These are phyloP conservation scores for Hypholoma fasciculare DNA, from an alignment of 768 basidiomycete species.

Conservation along the genomic window DNA sequence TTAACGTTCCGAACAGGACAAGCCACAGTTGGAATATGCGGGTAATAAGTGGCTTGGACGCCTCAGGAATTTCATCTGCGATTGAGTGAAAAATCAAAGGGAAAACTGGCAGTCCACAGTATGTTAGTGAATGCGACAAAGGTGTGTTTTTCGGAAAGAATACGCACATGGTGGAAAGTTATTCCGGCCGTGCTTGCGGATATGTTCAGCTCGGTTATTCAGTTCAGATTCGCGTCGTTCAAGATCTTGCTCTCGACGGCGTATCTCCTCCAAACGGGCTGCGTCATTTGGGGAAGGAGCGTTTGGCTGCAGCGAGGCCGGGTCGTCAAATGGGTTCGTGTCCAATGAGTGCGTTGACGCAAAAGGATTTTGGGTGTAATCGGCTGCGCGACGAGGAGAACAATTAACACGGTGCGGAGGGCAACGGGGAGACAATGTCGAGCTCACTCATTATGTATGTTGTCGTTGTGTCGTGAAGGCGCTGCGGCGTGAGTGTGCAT, in stretches of 20 bases:
- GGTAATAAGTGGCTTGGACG: slow-evolving; percentile 75
- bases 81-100: slow-evolving; percentile 96
- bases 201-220: slow-evolving; percentile 63
- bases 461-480: slow-evolving; percentile 14
- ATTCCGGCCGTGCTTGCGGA: slow-evolving; percentile 76
- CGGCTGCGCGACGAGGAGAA: slow-evolving; percentile 23
- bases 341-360: slow-evolving; percentile 84
- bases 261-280: slow-evolving; percentile 62
- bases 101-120: slow-evolving; percentile 57
- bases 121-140: slow-evolving; percentile 17
- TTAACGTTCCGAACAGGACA: slow-evolving; percentile 74
- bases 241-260: slow-evolving; percentile 79
- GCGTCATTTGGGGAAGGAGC: slow-evolving; percentile 33
- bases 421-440: slow-evolving; percentile 1
- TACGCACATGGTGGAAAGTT: slow-evolving; percentile 76
- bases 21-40: slow-evolving; percentile 95
- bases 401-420: neutral
- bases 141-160: slow-evolving; percentile 1
- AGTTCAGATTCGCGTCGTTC: slow-evolving; percentile 78
- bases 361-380: slow-evolving; percentile 73
- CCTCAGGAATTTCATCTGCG: slow-evolving; percentile 83
- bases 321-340: slow-evolving; percentile 90
- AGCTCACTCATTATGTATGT: slow-evolving; percentile 34
- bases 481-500: neutral
- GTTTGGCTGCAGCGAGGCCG: slow-evolving; percentile 36